phyloP scores from a whole-genome alignment of 345 rosid genomes.

The Hirschfeldia incana region DNA sequence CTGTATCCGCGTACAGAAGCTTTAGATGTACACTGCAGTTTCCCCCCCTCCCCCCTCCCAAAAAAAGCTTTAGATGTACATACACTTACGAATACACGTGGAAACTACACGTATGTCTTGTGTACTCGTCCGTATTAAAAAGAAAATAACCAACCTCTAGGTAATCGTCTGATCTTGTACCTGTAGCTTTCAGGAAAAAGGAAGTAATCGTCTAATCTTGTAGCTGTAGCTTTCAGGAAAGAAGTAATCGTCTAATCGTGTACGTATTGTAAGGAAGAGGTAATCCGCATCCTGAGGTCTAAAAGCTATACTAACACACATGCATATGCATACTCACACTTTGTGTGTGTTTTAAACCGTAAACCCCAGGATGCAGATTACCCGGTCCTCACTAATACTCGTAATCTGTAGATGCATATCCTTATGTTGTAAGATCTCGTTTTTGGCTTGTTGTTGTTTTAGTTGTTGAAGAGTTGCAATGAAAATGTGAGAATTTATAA shows the following conservation, averaged over 20 bases:
- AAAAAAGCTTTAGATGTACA: background rate
- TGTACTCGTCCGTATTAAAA: background rate
- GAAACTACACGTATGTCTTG: background rate
- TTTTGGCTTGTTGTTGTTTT: background rate
- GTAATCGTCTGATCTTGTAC: background rate
- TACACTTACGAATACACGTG: background rate
- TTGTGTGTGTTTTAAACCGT: background rate
- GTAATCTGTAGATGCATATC: background rate
- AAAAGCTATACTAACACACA: background rate
- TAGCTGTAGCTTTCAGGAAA: too few relatives aligned
- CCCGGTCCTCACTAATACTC: slow-evolving; percentile 36
- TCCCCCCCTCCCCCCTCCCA: too few relatives aligned
- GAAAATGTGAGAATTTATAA: slow-evolving; percentile 25
- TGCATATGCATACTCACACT: background rate
- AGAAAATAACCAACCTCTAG: slow-evolving; percentile 11
- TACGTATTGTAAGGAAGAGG: slow-evolving; percentile 38
- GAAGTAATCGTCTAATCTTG: background rate
- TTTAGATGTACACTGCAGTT: too few relatives aligned
- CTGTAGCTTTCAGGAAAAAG: background rate
- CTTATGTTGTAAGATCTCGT: background rate
- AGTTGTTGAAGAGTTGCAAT: background rate
- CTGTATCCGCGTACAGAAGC: too few relatives aligned
- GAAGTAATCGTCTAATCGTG: background rate
- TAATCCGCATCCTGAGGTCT: slow-evolving; percentile 42
- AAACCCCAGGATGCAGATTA: slow-evolving; percentile 47